Percentiles rank a stretch among this genome's conserved stretches.
phyloP scores from a whole-genome alignment of 179 eudicot species.

The Carnegiea gigantea region DNA sequence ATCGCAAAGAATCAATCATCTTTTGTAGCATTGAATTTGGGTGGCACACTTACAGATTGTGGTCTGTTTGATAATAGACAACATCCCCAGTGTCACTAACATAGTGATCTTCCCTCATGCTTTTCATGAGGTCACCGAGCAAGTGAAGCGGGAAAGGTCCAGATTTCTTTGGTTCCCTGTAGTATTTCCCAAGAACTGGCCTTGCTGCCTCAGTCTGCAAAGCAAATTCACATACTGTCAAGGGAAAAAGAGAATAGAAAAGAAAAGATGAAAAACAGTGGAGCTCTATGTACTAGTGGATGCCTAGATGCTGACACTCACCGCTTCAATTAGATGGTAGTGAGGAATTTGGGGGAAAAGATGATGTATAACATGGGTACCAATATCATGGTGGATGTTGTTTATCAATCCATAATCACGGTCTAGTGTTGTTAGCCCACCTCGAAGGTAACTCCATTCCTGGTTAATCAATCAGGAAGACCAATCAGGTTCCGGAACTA shows the following conservation, averaged over 20 bases:
- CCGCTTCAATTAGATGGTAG: constrained; percentile 90
- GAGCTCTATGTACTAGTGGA: background rate
- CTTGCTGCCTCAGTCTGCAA: constrained; percentile 91
- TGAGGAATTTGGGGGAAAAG: constrained; percentile 98
- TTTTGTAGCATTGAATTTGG: background rate
- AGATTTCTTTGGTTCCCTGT: constrained; percentile 84
- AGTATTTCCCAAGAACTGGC: constrained; percentile 85
- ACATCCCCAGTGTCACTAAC: constrained; percentile 86
- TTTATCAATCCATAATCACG: constrained; percentile 95
- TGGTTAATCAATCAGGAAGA: constrained; percentile 25
- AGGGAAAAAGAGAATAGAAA: background rate
- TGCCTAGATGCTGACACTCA: constrained; percentile 33
- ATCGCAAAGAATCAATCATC: constrained; percentile 25
- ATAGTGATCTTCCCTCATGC: constrained; percentile 85
- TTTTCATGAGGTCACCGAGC: constrained; percentile 51
- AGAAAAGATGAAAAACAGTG: background rate
- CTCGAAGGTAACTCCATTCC: constrained; percentile 97
- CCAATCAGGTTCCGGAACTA: constrained; percentile 6
- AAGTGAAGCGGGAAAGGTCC: constrained; percentile 76
- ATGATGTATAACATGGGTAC: constrained; percentile 96
- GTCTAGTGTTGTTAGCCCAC: constrained; percentile 88
- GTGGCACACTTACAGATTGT: constrained; percentile 24
- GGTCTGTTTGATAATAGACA: constrained; percentile 87
- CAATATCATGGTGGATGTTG: constrained; percentile 96
- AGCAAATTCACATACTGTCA: constrained; percentile 4